Conservation (phyloP, 2,329 filamentous ascomycete genomes). For the Colletotrichum cordylinicola region DNA sequence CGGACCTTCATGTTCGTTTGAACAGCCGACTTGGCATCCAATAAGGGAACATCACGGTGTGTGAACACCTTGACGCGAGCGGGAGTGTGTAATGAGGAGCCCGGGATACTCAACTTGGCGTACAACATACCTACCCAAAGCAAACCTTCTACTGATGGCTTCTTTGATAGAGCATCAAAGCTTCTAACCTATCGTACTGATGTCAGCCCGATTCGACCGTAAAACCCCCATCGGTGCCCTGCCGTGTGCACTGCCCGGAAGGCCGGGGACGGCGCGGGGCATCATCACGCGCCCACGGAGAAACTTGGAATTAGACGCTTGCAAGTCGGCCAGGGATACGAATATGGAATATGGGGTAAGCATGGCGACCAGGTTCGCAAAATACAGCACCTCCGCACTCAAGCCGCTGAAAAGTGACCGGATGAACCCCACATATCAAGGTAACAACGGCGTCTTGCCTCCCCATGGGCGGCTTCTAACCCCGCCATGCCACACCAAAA, state of each 20-base stretch:
- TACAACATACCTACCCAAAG: too few relatives aligned
- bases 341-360: background rate
- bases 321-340: background rate
- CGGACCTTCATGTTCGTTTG: too few relatives aligned
- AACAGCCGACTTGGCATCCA: too few relatives aligned
- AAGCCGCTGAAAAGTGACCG: background rate
- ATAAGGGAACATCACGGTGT: too few relatives aligned
- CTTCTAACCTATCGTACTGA: too few relatives aligned
- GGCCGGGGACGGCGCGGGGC: background rate
- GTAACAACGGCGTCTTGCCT: background rate
- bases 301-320: background rate
- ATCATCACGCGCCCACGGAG: background rate
- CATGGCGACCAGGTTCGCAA: background rate
- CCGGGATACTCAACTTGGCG: too few relatives aligned
- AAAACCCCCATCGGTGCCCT: too few relatives aligned
- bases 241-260: background rate
- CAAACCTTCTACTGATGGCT: too few relatives aligned
- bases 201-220: too few relatives aligned
- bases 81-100: too few relatives aligned
- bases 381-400: background rate
- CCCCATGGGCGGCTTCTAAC: background rate
- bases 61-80: too few relatives aligned
- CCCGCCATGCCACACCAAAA: background rate
- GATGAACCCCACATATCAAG: constrained; percentile 9
- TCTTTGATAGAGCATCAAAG: too few relatives aligned